Percentiles rank a stretch among this genome's conserved stretches.
These are phyloP conservation scores for Jatropha podagrica DNA, from an alignment of 441 rosid species.

Conservation along the genomic window DNA sequence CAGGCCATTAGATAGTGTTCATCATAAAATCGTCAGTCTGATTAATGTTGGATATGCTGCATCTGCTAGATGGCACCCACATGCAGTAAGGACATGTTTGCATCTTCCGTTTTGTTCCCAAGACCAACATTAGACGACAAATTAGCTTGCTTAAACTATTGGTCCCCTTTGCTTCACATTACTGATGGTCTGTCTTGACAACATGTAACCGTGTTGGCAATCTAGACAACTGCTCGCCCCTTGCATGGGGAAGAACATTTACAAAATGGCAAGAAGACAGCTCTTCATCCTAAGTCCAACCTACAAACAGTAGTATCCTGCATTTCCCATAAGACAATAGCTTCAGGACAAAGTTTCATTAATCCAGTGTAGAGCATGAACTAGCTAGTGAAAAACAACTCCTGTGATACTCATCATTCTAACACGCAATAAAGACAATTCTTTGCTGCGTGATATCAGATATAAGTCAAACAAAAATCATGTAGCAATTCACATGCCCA, in stretches of 20 bases:
- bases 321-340: constrained; percentile 5
- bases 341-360: neutral
- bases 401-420: neutral
- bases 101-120: constrained; percentile 8
- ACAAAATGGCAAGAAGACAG: neutral
- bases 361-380: neutral
- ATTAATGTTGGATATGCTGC: constrained; percentile 17
- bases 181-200: neutral
- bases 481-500: neutral
- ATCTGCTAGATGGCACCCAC: constrained; percentile 12
- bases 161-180: constrained; percentile 10
- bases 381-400: neutral
- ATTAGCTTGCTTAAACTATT: constrained; percentile 8
- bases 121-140: neutral
- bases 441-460: neutral
- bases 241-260: neutral
- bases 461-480: neutral
- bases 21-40: neutral
- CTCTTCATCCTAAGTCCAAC: neutral
- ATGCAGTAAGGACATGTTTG: constrained; percentile 6
- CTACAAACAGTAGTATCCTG: neutral
- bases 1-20: neutral
- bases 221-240: neutral
- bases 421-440: neutral
- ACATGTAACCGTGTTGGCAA: neutral